Conservation (phyloP, 2,329 filamentous ascomycete genomes). For the Zasmidium citrigriseum region DNA sequence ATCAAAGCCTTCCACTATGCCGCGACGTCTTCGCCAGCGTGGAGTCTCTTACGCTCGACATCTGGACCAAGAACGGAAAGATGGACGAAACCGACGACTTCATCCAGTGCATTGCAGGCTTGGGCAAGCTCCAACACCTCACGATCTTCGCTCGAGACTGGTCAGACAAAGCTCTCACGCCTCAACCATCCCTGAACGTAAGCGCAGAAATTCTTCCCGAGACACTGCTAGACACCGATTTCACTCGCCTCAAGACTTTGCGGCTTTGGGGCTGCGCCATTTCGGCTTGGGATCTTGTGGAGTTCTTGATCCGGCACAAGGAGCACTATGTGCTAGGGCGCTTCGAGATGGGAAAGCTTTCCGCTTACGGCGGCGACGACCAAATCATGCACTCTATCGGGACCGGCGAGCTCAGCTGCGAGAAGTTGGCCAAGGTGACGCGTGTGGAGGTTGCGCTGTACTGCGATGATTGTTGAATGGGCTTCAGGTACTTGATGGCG, state of each 20-base stretch:
- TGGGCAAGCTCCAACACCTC: not conserved
- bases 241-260: not conserved
- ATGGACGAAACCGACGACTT: not conserved
- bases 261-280: not conserved
- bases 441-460: too few relatives aligned
- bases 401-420: too few relatives aligned
- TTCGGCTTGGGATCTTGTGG: not conserved
- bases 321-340: not conserved
- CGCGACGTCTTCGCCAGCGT: not conserved
- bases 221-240: not conserved
- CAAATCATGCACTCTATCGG: too few relatives aligned
- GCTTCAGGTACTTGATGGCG: too few relatives aligned
- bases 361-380: too few relatives aligned
- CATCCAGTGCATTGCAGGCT: not conserved
- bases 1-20: not conserved
- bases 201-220: too few relatives aligned
- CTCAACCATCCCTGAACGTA: not conserved
- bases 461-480: too few relatives aligned
- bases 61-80: not conserved
- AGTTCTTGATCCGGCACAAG: not conserved
- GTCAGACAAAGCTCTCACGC: not conserved
- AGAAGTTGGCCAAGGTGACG: too few relatives aligned
- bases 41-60: not conserved
- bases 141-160: not conserved
- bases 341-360: not conserved